Evolutionary conservation across 169 alveolate genomes (phyloP), one percentile per base, ranked within the genome.

Genomic region (Babesia sp.): DNA sequence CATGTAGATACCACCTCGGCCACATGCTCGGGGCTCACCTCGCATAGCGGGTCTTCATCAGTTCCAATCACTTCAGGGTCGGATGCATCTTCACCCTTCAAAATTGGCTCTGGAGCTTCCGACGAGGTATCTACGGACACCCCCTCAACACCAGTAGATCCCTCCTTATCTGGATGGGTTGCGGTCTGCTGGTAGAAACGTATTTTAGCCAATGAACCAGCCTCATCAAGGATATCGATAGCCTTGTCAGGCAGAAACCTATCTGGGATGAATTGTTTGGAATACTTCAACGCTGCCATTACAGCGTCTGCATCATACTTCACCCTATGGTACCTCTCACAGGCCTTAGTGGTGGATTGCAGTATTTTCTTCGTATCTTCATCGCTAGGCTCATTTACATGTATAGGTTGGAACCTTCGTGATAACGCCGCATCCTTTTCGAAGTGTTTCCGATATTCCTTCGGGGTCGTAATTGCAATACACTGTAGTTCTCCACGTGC

Each of bases 401-500:
- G 53, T 61, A 94, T 90, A 22, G 95, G 93, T 48, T 91, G 93
- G 83, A 94, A 91, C 26, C 97, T 84, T 29, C 97, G 89, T 44
- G 92, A 92, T 53, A 94, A 68, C 4, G 97, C 96, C 18, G 93
- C 88, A 72, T 94, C 97, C 59, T 71, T 74, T 63, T 89, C 93
- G 24, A 89, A 82, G 71, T 85, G 77, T 66, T 84, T 89, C 4
- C 78, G 61, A 56, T 91, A 90, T 39, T 87, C 94, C 67, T 75
- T 73, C 20, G 85, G 88, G 26, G 93, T 89, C 5, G 93, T 89
- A 9, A 89, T 82, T 8, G 91, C 93, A n/a, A 89, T 85, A 63
- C 93, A 89, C 33, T 89, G 93, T 61, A 89, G 59, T 82, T 94
- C 95, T 4, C 96, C 97, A 26, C 96, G 78, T 3, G 96, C 90